Evolutionary conservation across 306 rosid genomes (phyloP).

Genomic region (Castanospermum australe): DNA sequence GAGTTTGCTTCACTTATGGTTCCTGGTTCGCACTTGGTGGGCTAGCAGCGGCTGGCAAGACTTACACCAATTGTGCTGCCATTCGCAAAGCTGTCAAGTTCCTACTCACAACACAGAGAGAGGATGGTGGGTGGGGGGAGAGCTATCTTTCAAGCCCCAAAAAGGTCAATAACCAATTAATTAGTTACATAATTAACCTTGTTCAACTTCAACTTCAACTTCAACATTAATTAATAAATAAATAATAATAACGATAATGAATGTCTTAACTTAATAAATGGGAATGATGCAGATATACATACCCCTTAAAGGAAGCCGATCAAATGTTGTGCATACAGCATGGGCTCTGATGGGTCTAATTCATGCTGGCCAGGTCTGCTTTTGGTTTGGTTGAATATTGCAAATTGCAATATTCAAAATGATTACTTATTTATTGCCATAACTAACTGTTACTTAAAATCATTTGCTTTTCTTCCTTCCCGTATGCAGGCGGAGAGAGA

Average conservation of each 20-base stretch:
- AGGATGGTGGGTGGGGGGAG: slow-evolving; percentile 54
- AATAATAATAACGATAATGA: not conserved
- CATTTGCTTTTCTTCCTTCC: no score
- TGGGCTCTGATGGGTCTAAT: slow-evolving; percentile 53
- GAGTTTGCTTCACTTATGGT: slow-evolving; percentile 46
- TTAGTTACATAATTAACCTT: not conserved
- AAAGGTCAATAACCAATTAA: not conserved
- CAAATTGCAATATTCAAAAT: no score
- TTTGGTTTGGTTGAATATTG: not conserved
- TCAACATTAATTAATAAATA: not conserved
- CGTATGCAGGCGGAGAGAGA: slow-evolving; percentile 35
- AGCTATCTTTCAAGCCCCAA: slow-evolving; percentile 37
- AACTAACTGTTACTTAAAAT: no score
- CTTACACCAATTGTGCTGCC: slow-evolving; percentile 19
- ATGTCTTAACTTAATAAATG: not conserved
- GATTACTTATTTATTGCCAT: no score
- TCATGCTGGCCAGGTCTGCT: slow-evolving; percentile 35
- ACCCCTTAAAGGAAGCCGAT: slow-evolving; percentile 31
- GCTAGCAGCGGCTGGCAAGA: slow-evolving; percentile 30
- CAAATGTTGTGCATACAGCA: slow-evolving; percentile 47
- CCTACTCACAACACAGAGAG: slow-evolving; percentile 29
- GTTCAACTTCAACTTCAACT: not conserved
- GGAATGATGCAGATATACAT: slow-evolving; percentile 20
- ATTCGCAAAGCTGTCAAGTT: slow-evolving; percentile 35
- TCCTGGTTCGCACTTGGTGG: slow-evolving; percentile 42